Evolutionary conservation across 306 rosid genomes (phyloP).

Genomic region (Nissolia schottii): DNA sequence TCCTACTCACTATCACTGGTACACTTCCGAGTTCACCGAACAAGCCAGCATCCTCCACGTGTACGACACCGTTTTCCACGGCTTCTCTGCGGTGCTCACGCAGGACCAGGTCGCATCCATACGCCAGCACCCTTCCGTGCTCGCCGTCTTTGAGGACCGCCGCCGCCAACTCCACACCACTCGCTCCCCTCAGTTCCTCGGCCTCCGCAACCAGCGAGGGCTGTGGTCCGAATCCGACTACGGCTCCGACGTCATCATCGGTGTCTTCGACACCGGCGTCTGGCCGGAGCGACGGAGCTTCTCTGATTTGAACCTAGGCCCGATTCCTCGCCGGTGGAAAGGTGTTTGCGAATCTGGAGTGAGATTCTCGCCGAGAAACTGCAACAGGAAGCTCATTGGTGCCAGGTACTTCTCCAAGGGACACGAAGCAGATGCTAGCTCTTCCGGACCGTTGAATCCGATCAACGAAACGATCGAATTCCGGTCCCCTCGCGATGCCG

Average conservation of each 20-base stretch:
- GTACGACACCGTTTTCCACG: slow-evolving; percentile 77
- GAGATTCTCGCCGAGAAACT: slow-evolving; percentile 46
- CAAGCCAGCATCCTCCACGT: slow-evolving; percentile 55
- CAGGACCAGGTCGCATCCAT: slow-evolving; percentile 36
- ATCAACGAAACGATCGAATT: slow-evolving; percentile 70
- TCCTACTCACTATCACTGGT: slow-evolving; percentile 83
- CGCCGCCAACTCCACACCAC: slow-evolving; percentile 84
- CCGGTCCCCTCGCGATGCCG: slow-evolving; percentile 87
- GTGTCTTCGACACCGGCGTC: slow-evolving; percentile 79
- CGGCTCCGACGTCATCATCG: slow-evolving; percentile 84
- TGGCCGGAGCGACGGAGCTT: slow-evolving; percentile 86
- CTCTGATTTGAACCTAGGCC: slow-evolving; percentile 66
- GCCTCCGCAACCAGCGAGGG: slow-evolving; percentile 84
- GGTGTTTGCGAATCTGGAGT: slow-evolving; percentile 70
- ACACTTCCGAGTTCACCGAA: slow-evolving; percentile 61
- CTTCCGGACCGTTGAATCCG: slow-evolving; percentile 45
- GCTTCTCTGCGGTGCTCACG: slow-evolving; percentile 76
- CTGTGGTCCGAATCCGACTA: slow-evolving; percentile 91
- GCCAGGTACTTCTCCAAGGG: slow-evolving; percentile 82
- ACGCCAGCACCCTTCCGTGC: slow-evolving; percentile 52
- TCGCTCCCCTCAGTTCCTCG: slow-evolving; percentile 91
- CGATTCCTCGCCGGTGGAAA: slow-evolving; percentile 74
- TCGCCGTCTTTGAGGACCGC: slow-evolving; percentile 68
- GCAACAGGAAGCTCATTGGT: slow-evolving; percentile 71
- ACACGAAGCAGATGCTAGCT: slow-evolving; percentile 50